Percentiles rank a stretch among this genome's conserved stretches.
phyloP scores from a whole-genome alignment of 2,329 filamentous ascomycete genomes.

The Colletotrichum sp. region DNA sequence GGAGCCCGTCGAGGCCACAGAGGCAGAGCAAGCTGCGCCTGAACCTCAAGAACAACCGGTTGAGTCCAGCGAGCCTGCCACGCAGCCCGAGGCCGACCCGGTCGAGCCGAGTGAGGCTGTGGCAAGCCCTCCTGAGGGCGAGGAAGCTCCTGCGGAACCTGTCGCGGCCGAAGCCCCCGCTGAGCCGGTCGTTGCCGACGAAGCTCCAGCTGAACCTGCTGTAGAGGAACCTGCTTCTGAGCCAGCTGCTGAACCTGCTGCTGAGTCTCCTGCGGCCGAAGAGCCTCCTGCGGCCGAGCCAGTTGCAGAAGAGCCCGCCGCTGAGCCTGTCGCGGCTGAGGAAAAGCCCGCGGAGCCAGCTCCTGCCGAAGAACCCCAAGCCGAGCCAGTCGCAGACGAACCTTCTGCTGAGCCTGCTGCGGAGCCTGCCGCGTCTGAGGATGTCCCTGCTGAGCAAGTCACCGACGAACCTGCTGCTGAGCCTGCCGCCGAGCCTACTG shows the following conservation, averaged over 20 bases:
- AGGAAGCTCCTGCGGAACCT: neutral
- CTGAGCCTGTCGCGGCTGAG: neutral
- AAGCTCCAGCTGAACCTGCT: neutral
- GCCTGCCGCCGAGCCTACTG: neutral
- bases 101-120: neutral
- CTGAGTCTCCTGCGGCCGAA: neutral
- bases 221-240: neutral
- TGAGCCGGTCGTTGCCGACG: neutral
- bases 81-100: neutral
- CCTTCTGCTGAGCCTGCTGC: neutral
- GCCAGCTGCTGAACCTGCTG: neutral
- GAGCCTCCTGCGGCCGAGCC: neutral
- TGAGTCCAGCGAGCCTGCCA: neutral
- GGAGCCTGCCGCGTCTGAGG: neutral
- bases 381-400: neutral
- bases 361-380: neutral
- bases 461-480: neutral
- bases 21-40: neutral
- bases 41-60: neutral
- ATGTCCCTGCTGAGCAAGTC: neutral
- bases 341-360: neutral
- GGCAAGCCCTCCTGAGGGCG: neutral
- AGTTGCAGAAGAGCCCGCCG: neutral
- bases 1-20: neutral
- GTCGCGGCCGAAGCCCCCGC: neutral